Percentiles rank a stretch among this genome's conserved stretches.
Evolutionary conservation across 352 stramenopile genomes (phyloP).

Genomic region (Elongisporangium undulatum): DNA sequence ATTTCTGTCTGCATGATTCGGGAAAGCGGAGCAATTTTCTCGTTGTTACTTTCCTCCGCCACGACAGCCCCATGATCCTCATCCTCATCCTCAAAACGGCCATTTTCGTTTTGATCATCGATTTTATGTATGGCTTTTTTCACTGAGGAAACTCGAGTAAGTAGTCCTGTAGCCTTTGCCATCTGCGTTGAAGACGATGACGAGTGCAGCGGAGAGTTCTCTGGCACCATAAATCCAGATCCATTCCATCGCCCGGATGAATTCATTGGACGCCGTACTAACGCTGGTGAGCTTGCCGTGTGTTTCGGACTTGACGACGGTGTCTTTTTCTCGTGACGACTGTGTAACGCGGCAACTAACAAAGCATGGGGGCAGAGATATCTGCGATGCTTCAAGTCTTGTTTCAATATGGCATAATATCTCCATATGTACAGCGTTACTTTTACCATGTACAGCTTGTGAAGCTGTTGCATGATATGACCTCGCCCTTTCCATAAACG

Average conservation of each 20-base stretch:
- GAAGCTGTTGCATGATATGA: constrained; percentile 46
- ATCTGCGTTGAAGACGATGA: background rate
- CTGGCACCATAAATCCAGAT: background rate
- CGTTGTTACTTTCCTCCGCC: background rate
- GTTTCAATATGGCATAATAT: constrained; percentile 59
- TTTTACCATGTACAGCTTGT: constrained; percentile 57
- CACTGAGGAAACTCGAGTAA: background rate
- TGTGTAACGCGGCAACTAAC: background rate
- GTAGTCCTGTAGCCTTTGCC: background rate
- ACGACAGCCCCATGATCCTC: background rate
- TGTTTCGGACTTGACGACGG: background rate
- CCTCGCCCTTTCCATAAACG: constrained; percentile 42
- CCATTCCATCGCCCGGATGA: background rate
- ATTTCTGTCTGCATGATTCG: constrained; percentile 63
- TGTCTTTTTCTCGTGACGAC: background rate
- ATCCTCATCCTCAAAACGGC: constrained; percentile 1
- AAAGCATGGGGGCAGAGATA: constrained; percentile 5
- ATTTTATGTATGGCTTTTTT: background rate
- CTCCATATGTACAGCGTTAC: constrained; percentile 48
- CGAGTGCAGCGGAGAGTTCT: background rate
- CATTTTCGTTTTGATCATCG: background rate
- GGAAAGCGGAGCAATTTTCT: constrained; percentile 18
- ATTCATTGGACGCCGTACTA: background rate
- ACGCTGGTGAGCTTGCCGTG: background rate
- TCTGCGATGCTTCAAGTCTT: constrained; percentile 34